Evolutionary conservation across 495 filamentous ascomycete species (phyloP).

Genomic region (Penicillium atrosanguineum): DNA sequence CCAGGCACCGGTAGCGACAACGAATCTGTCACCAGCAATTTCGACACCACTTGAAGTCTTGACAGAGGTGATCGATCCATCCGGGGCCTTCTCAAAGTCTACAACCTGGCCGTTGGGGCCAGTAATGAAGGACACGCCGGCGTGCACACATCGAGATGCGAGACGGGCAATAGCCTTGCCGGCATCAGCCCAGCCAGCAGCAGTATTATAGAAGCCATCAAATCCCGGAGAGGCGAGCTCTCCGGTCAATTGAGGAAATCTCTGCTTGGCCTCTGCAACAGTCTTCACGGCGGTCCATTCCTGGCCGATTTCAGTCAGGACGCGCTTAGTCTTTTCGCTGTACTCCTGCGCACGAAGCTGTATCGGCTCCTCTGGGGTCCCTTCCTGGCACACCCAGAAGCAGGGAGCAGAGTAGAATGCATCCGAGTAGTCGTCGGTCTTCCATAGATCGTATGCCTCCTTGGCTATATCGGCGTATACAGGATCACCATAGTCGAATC

Average conservation of each 20-base stretch:
- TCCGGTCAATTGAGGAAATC: constrained; percentile 43
- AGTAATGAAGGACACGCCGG: constrained; percentile 32
- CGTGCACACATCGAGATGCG: constrained; percentile 31
- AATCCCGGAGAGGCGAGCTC: constrained; percentile 45
- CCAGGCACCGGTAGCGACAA: constrained; percentile 85
- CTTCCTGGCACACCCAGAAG: constrained; percentile 29
- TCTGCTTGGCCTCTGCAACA: constrained; percentile 39
- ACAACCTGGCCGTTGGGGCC: constrained; percentile 29
- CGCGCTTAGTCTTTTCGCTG: constrained; percentile 32
- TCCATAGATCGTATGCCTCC: constrained; percentile 67
- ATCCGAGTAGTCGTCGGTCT: constrained; percentile 32
- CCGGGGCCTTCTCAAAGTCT: constrained; percentile 34
- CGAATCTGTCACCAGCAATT: constrained; percentile 62
- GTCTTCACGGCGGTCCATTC: constrained; percentile 30
- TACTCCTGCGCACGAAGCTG: constrained; percentile 38
- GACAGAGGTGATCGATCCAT: constrained; percentile 20
- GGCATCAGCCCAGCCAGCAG: constrained; percentile 76
- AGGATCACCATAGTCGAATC: constrained; percentile 69
- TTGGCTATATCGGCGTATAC: constrained; percentile 63
- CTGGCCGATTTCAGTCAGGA: constrained; percentile 39
- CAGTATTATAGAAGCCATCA: constrained; percentile 68
- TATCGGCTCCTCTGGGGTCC: constrained; percentile 36
- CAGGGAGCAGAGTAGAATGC: constrained; percentile 33
- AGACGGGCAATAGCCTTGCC: constrained; percentile 60
- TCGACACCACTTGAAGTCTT: constrained; percentile 36